Conservation (phyloP, 2,329 filamentous ascomycete genomes). For the Sarocladiaceae sp. region DNA sequence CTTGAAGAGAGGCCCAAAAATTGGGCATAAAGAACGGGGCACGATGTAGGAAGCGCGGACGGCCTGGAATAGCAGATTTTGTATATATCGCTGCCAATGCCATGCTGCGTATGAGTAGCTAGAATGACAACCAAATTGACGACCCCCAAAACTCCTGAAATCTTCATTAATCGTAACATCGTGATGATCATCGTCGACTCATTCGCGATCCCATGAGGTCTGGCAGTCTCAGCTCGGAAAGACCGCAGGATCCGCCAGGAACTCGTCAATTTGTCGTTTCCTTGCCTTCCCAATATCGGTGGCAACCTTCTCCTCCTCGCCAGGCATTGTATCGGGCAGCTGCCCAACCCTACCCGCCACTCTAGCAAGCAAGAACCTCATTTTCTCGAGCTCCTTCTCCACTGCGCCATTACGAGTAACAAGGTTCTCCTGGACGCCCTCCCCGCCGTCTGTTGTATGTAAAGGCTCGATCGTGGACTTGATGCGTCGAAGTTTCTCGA, state of each 20-base stretch:
- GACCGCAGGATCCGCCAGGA: slow-evolving; percentile 28
- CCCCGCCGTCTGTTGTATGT: slow-evolving; percentile 21
- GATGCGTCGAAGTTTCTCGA: slow-evolving; percentile 45
- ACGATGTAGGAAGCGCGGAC: too few species aligned
- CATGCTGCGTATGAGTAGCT: not conserved
- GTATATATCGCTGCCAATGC: not conserved
- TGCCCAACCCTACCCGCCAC: slow-evolving; percentile 50
- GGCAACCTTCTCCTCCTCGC: slow-evolving; percentile 20
- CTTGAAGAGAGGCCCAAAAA: too few species aligned
- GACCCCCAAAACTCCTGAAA: not conserved
- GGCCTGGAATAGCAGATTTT: not conserved
- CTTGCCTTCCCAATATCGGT: slow-evolving; percentile 35
- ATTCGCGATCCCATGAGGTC: not conserved
- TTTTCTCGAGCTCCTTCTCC: slow-evolving; percentile 62
- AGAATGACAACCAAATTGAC: not conserved
- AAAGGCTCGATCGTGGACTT: slow-evolving; percentile 44
- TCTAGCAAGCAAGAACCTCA: slow-evolving; percentile 58
- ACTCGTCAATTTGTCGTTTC: slow-evolving; percentile 35
- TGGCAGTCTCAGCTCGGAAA: slow-evolving; percentile 11
- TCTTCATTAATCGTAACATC: too few species aligned
- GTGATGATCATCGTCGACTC: too few species aligned
- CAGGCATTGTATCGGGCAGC: slow-evolving; percentile 22
- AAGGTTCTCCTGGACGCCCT: slow-evolving; percentile 59
- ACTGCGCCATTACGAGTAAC: slow-evolving; percentile 61
- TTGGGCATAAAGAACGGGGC: too few species aligned